These are phyloP conservation scores for Podospora pseudocomata DNA, from an alignment of 495 filamentous ascomycete species.

Conservation along the genomic window DNA sequence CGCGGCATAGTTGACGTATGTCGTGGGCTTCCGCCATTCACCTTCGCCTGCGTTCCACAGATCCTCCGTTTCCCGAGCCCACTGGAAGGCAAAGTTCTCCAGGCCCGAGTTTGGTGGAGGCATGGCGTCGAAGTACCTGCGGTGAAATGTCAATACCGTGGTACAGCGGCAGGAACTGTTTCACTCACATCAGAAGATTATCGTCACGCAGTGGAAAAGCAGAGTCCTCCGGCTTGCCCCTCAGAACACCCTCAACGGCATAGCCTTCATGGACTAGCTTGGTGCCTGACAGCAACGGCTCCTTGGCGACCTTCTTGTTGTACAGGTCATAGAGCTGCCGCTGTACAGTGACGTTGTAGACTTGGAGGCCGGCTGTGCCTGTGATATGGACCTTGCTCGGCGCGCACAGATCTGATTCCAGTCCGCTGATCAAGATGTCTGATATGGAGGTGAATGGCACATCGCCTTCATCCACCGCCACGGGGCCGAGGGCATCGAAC, in stretches of 20 bases:
- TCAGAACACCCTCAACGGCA: conserved; percentile 42
- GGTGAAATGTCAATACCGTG: neutral
- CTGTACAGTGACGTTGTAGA: conserved; percentile 43
- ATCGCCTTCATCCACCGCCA: no score
- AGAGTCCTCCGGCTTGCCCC: conserved; percentile 32
- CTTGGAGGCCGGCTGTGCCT: no score
- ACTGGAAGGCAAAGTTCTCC: neutral
- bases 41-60: neutral
- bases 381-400: no score
- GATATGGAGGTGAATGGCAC: no score
- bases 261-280: conserved; percentile 54
- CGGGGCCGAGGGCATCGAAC: no score
- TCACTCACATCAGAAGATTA: conserved; percentile 36
- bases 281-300: conserved; percentile 31
- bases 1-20: conserved; percentile 50
- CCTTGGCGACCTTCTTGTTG: conserved; percentile 20
- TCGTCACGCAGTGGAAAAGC: conserved; percentile 43
- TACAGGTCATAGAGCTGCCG: conserved; percentile 41
- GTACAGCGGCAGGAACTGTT: neutral
- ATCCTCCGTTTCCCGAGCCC: neutral
- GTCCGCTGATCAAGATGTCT: no score
- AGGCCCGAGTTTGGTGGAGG: neutral
- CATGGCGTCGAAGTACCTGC: neutral
- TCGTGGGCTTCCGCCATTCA: conserved; percentile 1
- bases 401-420: no score